A percentile compares a stretch with the other conserved stretches of the same genome.
Conservation (phyloP, 257 asterid genomes). For the Gardenia jasminoides region DNA sequence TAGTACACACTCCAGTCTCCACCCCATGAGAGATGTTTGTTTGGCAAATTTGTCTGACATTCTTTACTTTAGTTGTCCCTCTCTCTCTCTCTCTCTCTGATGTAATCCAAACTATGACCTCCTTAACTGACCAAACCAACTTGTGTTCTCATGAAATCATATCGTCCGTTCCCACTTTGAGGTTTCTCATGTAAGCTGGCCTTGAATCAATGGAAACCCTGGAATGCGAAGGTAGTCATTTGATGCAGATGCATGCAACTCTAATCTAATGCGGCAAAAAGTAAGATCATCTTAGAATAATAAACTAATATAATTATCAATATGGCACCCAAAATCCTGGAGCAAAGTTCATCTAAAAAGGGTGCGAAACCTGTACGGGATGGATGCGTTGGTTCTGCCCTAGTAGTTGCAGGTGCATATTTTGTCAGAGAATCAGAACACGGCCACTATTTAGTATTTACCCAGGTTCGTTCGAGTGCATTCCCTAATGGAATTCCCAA, state of each 20-base stretch:
- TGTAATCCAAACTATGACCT: neutral
- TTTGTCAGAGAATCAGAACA: slow-evolving; percentile 7
- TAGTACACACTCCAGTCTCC: neutral
- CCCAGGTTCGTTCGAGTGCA: neutral
- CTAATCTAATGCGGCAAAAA: neutral
- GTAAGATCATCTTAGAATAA: no score
- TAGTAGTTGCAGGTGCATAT: neutral
- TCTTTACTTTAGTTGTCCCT: no score
- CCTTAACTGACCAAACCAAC: neutral
- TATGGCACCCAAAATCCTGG: neutral
- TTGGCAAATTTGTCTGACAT: slow-evolving; percentile 3
- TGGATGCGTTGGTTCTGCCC: neutral
- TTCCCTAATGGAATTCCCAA: neutral
- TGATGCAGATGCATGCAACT: neutral
- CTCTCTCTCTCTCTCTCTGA: neutral
- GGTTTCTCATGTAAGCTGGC: no score
- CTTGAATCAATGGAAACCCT: neutral
- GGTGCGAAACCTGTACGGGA: slow-evolving; percentile 13
- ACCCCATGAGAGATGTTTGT: neutral
- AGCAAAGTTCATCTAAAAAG: neutral
- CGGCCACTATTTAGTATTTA: no score
- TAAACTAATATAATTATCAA: no score
- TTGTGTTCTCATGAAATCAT: neutral
- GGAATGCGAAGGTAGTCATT: no score
- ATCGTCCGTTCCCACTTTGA: neutral